Base-by-base conservation (phyloP, 2,329 filamentous ascomycete species). In the Nothopassalora personata region DNA sequence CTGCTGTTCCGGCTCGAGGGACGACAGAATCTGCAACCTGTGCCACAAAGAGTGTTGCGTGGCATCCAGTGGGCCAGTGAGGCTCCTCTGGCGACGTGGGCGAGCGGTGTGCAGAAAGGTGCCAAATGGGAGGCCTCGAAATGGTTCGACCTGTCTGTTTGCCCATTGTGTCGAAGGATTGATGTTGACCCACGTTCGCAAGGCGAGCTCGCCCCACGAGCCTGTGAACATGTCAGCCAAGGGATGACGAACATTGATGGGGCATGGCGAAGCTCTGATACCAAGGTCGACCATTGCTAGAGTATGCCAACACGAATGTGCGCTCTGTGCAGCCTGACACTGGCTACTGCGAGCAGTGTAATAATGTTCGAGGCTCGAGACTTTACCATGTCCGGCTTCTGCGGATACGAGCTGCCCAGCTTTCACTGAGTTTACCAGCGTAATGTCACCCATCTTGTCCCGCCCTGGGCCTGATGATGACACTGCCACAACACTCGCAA, bases 161-260 rank as follows among this genome's bases (percentile, higher is more conserved):
- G 69, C 69, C 69, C 68, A 72, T n/a, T 68, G 65, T 23, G 66
- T 63, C 31, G 70, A 72, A 10, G 70, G 68, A 47, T 62, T 71
- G 50, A 70, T 60, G 39, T 69, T 67, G 59, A 70, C 64, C 51
- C 66, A 67, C 13, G 60, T 63, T 49, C 64, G 65, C 50, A 67
- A 55, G 53, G 67, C 67, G n/a, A 69, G 58, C 54, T 71, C 68
- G 49, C 68, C 65, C 68, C 67, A 70, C 33, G 61, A 67, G 54
- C 63, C 69, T 71, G 62, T 23, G n/a, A 55, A 46, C 52, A 46
- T 39, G 30, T 39, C 52, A 46, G 23, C 34, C 34, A 27, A 43
- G 33, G 51, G 50, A 43, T 8, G 27, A 19, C 39, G 49, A 19
- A n/a, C 7, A 11, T 8, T 19, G 33, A 28, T 18, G 45, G 45